These are phyloP conservation scores for Lizonia empirigonia DNA, from an alignment of 2,329 filamentous ascomycete genomes.

Conservation along the genomic window DNA sequence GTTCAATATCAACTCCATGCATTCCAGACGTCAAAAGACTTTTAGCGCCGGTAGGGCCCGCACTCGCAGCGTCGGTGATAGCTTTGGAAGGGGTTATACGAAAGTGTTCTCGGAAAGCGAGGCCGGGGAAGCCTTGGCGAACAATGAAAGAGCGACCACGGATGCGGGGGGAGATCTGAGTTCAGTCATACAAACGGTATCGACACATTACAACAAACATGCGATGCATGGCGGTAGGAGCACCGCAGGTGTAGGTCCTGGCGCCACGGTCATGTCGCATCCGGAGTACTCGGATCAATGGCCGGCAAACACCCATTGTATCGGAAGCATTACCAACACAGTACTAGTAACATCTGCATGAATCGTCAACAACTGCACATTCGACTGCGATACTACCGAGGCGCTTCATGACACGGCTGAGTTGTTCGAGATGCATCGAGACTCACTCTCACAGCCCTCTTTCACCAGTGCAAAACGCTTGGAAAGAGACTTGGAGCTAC, in stretches of 20 bases:
- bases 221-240: too few relatives aligned
- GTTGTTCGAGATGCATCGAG: slow-evolving; percentile 1
- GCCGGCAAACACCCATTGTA: neutral
- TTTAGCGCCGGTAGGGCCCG: too few relatives aligned
- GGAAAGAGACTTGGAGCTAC: neutral
- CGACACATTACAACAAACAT: too few relatives aligned
- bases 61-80: neutral
- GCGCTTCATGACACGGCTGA: neutral
- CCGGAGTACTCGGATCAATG: too few relatives aligned
- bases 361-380: neutral
- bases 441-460: neutral
- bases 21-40: neutral
- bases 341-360: neutral
- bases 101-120: neutral
- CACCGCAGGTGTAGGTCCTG: too few relatives aligned
- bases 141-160: neutral
- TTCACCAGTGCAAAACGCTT: neutral
- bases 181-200: neutral
- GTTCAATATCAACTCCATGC: neutral
- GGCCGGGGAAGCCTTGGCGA: neutral
- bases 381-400: neutral
- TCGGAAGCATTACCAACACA: neutral
- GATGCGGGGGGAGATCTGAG: too few relatives aligned
- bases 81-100: neutral
- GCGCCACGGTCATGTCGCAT: too few relatives aligned